phyloP scores from a whole-genome alignment of 345 rosid species.

The Aurinia saxatilis region DNA sequence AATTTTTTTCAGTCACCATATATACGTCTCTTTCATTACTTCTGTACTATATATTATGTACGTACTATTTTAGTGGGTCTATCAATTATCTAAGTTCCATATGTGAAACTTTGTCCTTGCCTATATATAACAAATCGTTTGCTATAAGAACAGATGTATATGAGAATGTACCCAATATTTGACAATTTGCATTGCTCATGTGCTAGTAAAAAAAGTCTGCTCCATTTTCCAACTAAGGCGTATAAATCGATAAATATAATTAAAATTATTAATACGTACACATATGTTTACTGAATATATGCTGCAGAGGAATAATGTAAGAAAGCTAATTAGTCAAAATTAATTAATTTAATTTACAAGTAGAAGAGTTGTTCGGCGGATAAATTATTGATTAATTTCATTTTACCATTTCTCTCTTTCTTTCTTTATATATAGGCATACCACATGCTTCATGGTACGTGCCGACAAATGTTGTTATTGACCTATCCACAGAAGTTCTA shows the following conservation, averaged over 20 bases:
- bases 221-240: not conserved
- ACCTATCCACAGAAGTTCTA: slow-evolving; percentile 20
- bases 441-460: slow-evolving; percentile 28
- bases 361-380: slow-evolving; percentile 18
- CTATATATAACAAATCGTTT: not conserved
- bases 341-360: not conserved
- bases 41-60: not conserved
- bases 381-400: slow-evolving; percentile 3
- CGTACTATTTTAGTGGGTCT: slow-evolving; percentile 11
- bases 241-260: not conserved
- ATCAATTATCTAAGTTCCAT: too few relatives aligned
- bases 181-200: slow-evolving; percentile 9
- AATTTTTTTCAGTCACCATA: too few relatives aligned
- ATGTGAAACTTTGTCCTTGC: too few relatives aligned
- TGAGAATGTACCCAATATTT: not conserved
- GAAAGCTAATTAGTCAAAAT: not conserved
- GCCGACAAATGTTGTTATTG: slow-evolving; percentile 25
- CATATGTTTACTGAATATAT: not conserved
- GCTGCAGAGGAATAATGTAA: slow-evolving; percentile 22
- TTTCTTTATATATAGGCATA: not conserved
- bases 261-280: not conserved
- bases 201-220: not conserved
- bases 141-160: not conserved
- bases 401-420: not conserved
- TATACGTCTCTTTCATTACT: slow-evolving; percentile 20